Evolutionary conservation across 2,329 filamentous ascomycete species (phyloP).

Genomic region (Emmonsia crescens): DNA sequence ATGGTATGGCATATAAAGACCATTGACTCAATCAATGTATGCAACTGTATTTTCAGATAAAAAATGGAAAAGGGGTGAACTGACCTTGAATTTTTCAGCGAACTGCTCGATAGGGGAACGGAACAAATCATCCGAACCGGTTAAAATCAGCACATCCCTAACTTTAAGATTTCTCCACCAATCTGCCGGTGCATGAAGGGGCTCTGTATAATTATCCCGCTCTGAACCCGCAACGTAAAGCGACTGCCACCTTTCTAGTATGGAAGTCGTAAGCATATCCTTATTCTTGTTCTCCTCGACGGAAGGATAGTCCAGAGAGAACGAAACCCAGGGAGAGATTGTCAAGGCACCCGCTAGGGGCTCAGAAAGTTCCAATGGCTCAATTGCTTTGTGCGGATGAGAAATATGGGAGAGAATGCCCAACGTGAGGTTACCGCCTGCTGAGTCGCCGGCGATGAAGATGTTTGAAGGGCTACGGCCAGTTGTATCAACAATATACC

Average conservation of each 20-base stretch:
- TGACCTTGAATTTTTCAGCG: slow-evolving; percentile 36
- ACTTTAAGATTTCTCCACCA: slow-evolving; percentile 46
- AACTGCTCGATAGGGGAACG: slow-evolving; percentile 46
- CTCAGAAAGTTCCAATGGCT: slow-evolving; percentile 29
- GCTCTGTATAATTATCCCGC: slow-evolving; percentile 45
- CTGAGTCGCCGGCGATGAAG: slow-evolving; percentile 35
- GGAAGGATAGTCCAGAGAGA: slow-evolving; percentile 36
- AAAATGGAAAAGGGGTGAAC: slow-evolving; percentile 10
- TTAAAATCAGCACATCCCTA: slow-evolving; percentile 42
- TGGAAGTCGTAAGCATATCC: slow-evolving; percentile 38
- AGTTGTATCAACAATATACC: slow-evolving; percentile 28
- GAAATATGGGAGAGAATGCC: slow-evolving; percentile 31
- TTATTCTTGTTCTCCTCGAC: slow-evolving; percentile 38
- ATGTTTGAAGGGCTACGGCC: slow-evolving; percentile 25
- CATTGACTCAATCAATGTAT: neutral
- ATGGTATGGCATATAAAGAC: neutral
- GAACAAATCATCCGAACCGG: slow-evolving; percentile 46
- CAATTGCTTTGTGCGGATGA: slow-evolving; percentile 47
- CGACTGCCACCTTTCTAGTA: slow-evolving; percentile 36
- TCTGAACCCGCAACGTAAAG: slow-evolving; percentile 36
- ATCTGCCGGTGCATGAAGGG: slow-evolving; percentile 36
- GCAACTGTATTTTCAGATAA: neutral
- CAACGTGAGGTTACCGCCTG: slow-evolving; percentile 33
- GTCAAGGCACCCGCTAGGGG: slow-evolving; percentile 43
- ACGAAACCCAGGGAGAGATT: slow-evolving; percentile 48